These are phyloP conservation scores for Lentinula detonsa DNA, from an alignment of 768 basidiomycete genomes.

Conservation along the genomic window DNA sequence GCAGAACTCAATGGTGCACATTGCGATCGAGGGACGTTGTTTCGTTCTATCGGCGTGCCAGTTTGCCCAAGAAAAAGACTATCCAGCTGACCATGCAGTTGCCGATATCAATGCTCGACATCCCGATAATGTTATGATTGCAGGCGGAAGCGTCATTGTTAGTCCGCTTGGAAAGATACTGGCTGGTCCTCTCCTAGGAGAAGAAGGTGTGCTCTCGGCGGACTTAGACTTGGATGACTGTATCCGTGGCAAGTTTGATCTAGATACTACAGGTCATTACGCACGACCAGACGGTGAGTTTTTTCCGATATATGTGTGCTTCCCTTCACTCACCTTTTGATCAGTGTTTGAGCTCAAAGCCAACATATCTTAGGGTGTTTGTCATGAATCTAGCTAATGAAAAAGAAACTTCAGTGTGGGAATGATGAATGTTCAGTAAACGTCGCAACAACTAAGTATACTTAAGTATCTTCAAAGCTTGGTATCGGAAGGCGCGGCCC, in stretches of 20 bases:
- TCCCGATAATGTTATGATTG: conserved; percentile 49
- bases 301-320: background rate
- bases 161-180: conserved; percentile 51
- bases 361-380: background rate
- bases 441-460: too few species aligned
- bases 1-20: conserved; percentile 54
- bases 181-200: conserved; percentile 49
- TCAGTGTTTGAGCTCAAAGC: conserved; percentile 22
- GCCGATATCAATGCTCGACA: conserved; percentile 27
- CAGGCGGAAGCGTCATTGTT: conserved; percentile 57
- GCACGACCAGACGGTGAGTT: conserved; percentile 48
- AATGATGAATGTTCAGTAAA: too few species aligned
- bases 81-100: conserved; percentile 41
- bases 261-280: conserved; percentile 61
- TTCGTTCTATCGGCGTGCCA: conserved; percentile 64
- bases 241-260: conserved; percentile 52
- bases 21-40: conserved; percentile 64
- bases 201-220: conserved; percentile 50
- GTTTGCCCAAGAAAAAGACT: conserved; percentile 49
- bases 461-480: too few species aligned
- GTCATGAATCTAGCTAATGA: background rate
- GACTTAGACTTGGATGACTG: conserved; percentile 56
- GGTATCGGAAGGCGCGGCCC: too few species aligned
- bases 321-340: background rate
- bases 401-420: too few species aligned